Evolutionary conservation across 345 rosid species (phyloP), one percentile per base, ranked within the genome.

Genomic region (Arabidopsis arenosa): DNA sequence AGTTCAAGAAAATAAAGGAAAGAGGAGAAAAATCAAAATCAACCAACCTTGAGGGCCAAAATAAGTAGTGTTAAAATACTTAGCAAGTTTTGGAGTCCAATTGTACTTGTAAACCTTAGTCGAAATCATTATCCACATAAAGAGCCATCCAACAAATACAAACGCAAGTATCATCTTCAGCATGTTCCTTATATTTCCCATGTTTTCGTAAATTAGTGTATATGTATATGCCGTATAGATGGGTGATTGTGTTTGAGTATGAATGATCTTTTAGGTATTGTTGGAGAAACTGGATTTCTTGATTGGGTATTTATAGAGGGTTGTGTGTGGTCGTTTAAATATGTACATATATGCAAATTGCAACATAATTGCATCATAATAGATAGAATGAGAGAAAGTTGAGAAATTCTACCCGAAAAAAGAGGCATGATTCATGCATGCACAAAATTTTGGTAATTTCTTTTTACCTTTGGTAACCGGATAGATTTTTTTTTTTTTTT

Each of bases 41-140:
- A 18, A 18, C 21, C 21, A 18, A 18, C 21, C 70, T 66, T 35
- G 71, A 18, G 71, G 71, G 26, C 71, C 71, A 51, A 66, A 49
- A 18, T 51, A 66, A 51, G 47, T 66, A 15, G 71, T 66, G 18
- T 66, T 66, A 45, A 66, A 33, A 51, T 51, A 32, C 58, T 66
- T 66, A 33, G 28, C 58, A 35, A 66, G 59, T 51, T 49, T 66
- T 4, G 71, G 71, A 11, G 59, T 66, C 71, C 71, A 66, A 17
- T 33, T 12, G 54, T 66, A 49, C 21, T 18, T 49, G 58, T 32
- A 66, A 32, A 35, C 45, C 58, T 35, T 35, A 11, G 71, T 66
- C 33, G 71, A 51, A 66, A 66, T 66, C 71, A 66, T 66, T 49
- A 66, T 66, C 71, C 71, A 66, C 12, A 66, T 32, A 51, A 66